Base-by-base conservation (phyloP, 495 filamentous ascomycete genomes). In the Penicillium lagena region DNA sequence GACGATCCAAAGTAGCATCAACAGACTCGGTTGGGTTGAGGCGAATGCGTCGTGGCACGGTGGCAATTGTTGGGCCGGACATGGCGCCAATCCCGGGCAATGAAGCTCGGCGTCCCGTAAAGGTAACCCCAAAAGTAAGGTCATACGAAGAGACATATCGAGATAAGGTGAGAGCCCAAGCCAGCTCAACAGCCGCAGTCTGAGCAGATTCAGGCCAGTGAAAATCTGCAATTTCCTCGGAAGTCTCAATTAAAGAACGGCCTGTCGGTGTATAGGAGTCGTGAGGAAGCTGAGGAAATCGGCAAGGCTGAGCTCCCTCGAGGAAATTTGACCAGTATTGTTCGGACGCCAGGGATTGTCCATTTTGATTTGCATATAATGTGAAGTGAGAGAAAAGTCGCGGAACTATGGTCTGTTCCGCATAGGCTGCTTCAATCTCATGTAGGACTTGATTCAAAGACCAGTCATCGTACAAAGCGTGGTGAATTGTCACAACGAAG, bases 31-130 rank as follows among this genome's bases (percentile, higher is more conserved):
- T n/a, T 12, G 49, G 45, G 38, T 71, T 46, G 11, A 62, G 15
- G 9, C 15, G 42, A 9, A 81, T 54, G 6, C 77, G 67, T 6
- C 78, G 45, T 0, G 81, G 81, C 15, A 81, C 62, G 0, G 63
- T 68, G 10, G 65, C 54, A 29, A 71, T 59, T 0, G 62, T 66
- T 8, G 70, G 68, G 9, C 51, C 67, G 35, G 53, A 47, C 4
- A 73, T 57, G 7, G 54, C 29, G 1, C 46, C 55, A 29, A 55
- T 62, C 1, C 55, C 65, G 3, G 53, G 22, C 5, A 68, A 42
- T 12, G 65, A 39, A 9, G 63, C 60, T 42, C 58, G 58, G 27
- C 70, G 55, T 7, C 68, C 68, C 1, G 59, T 45, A 7, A 59
- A 34, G 2, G 59, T 63, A 10, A 53, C 48, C 13, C 61, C 66